Conservation (phyloP, 2,329 filamentous ascomycete genomes). For the Apiospora malaysiana region DNA sequence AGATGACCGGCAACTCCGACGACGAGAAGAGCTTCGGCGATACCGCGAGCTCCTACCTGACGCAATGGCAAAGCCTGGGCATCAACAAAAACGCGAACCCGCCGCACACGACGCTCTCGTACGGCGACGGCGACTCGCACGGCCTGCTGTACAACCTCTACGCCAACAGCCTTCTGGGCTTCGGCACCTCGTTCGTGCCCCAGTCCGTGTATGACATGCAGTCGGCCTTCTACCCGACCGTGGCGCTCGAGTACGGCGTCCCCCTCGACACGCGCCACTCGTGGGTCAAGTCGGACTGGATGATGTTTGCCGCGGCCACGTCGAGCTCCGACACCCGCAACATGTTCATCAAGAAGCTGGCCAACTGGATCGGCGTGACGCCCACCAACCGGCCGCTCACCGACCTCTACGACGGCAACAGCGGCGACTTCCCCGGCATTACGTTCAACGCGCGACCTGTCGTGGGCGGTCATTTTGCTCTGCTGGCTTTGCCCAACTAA, state of each 20-base stretch:
- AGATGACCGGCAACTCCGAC: slow-evolving; percentile 61
- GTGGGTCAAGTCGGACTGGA: slow-evolving; percentile 88
- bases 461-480: slow-evolving; percentile 79
- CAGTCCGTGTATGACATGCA: slow-evolving; percentile 78
- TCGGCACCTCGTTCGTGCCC: slow-evolving; percentile 70
- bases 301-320: slow-evolving; percentile 83
- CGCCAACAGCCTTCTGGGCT: slow-evolving; percentile 76
- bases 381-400: slow-evolving; percentile 73
- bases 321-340: slow-evolving; percentile 63
- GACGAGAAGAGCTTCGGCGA: slow-evolving; percentile 64
- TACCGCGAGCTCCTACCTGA: slow-evolving; percentile 73
- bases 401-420: slow-evolving; percentile 76
- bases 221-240: slow-evolving; percentile 74
- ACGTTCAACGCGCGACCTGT: slow-evolving; percentile 82
- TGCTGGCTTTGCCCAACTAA: slow-evolving; percentile 64
- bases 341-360: slow-evolving; percentile 72
- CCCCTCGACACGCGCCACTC: slow-evolving; percentile 81
- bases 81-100: slow-evolving; percentile 68
- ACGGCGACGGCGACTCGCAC: slow-evolving; percentile 66
- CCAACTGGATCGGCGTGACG: slow-evolving; percentile 78
- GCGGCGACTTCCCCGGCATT: slow-evolving; percentile 69
- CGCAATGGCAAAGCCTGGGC: slow-evolving; percentile 73
- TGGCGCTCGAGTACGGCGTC: slow-evolving; percentile 78
- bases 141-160: slow-evolving; percentile 80
- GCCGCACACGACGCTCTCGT: slow-evolving; percentile 78